Evolutionary conservation across 2,329 filamentous ascomycete genomes (phyloP).

Genomic region (Onygenales sp.): DNA sequence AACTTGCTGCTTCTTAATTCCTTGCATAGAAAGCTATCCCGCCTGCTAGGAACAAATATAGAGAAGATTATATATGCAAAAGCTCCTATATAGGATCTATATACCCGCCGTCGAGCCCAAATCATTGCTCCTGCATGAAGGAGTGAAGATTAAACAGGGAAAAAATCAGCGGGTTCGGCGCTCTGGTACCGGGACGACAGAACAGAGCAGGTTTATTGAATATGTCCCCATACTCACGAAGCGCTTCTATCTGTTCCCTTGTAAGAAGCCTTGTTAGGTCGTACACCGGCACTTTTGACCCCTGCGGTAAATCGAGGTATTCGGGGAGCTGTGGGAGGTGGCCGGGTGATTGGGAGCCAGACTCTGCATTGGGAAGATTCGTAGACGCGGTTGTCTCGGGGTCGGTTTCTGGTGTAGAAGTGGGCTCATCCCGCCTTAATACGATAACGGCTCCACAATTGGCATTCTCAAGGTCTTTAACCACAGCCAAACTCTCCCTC

Average conservation of each 20-base stretch:
- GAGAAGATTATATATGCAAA: too few relatives aligned
- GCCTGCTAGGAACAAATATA: too few relatives aligned
- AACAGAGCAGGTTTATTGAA: constrained; percentile 27
- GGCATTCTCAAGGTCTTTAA: constrained; percentile 18
- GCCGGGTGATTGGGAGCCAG: not conserved
- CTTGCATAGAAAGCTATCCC: too few relatives aligned
- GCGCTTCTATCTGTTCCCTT: constrained; percentile 18
- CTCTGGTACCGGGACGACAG: constrained; percentile 21
- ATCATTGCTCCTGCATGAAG: constrained; percentile 14
- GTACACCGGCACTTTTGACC: constrained; percentile 27
- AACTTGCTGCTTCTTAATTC: too few relatives aligned
- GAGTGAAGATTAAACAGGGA: constrained; percentile 31
- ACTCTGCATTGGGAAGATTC: too few relatives aligned
- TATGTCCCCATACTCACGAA: constrained; percentile 18
- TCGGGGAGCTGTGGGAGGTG: constrained; percentile 14
- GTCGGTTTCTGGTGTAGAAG: not conserved
- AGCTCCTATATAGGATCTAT: too few relatives aligned
- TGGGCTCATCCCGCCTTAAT: not conserved
- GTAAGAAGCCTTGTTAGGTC: constrained; percentile 26
- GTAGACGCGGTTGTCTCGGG: not conserved
- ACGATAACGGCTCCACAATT: constrained; percentile 22
- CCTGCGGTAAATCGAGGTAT: constrained; percentile 21
- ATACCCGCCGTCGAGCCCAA: too few relatives aligned
- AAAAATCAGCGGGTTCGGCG: constrained; percentile 23
- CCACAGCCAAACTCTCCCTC: constrained; percentile 1